Evolutionary conservation across 2,329 filamentous ascomycete species (phyloP), one percentile per base, ranked within the genome.

Genomic region (Penicillium glabrum): DNA sequence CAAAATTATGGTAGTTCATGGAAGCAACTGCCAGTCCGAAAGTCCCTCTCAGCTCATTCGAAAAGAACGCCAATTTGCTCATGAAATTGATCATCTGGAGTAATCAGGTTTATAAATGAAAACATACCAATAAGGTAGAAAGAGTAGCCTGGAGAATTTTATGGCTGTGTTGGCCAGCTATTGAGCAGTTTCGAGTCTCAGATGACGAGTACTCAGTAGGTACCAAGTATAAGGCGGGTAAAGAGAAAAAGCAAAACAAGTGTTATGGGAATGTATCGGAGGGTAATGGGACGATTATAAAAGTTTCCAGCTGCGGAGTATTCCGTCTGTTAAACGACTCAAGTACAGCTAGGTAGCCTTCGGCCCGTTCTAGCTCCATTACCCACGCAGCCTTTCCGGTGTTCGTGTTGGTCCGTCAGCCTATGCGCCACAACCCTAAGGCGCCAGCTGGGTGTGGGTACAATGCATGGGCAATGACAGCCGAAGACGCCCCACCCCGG

Each of bases 201-300:
- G 16, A 27, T 33, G 16, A n/a, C 9, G 26, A 13, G n/a, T 29
- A 19, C n/a, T 41, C 33, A 26, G n/a, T 5, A 19, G 9, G 35
- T 19, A 29, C 29, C 29, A 26, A 35, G 41, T 29, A 31, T 21
- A 21, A 26, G 37, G 23, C 14, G 14, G 39, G n/a, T 29, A 46
- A 37, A 46, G 46, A 47, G 46, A 51, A 52, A 54, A 50, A 51
- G 41, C 24, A 29, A 45, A 37, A 43, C 41, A 47, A 46, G 16
- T 19, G 43, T 59, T 46, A 56, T 57, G 56, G 29, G 59, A 54
- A 26, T 14, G 46, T 19, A 14, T 54, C 53, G 61, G 57, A 52
- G 55, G 51, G 29, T 56, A 60, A 60, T 53, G 46, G 53, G 41
- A 54, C 52, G 46, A 55, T 63, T 65, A 62, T 63, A 64, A 39